Conservation (phyloP, 495 filamentous ascomycete genomes). For the Trichocladium antarcticum region DNA sequence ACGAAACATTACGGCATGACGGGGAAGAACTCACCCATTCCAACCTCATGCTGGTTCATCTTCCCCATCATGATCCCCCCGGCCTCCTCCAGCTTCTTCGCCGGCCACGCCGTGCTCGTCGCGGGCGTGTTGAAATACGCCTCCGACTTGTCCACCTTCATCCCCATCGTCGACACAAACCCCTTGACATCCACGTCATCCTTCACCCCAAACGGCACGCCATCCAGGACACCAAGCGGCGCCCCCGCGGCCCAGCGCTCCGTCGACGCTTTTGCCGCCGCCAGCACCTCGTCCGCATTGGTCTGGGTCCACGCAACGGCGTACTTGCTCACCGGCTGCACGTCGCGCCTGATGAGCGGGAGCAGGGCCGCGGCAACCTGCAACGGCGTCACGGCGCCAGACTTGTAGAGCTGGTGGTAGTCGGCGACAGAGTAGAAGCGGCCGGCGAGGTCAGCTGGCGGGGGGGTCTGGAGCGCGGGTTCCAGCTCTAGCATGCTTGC, state of each 20-base stretch:
- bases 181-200: slow-evolving; percentile 73
- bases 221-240: slow-evolving; percentile 60
- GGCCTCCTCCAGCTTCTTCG: slow-evolving; percentile 60
- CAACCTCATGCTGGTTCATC: slow-evolving; percentile 85
- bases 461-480: slow-evolving; percentile 25
- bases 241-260: slow-evolving; percentile 54
- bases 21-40: slow-evolving; percentile 27
- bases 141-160: slow-evolving; percentile 28
- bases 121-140: slow-evolving; percentile 26
- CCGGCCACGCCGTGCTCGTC: slow-evolving; percentile 51
- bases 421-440: slow-evolving; percentile 62
- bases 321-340: slow-evolving; percentile 44
- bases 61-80: slow-evolving; percentile 80
- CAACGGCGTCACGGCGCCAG: slow-evolving; percentile 57
- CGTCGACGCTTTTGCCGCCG: slow-evolving; percentile 60
- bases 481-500: slow-evolving; percentile 21
- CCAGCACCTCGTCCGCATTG: slow-evolving; percentile 47
- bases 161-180: slow-evolving; percentile 53
- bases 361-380: slow-evolving; percentile 60
- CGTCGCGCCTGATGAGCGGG: slow-evolving; percentile 53
- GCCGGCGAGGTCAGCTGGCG: slow-evolving; percentile 28
- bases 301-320: slow-evolving; percentile 54
- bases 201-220: slow-evolving; percentile 77
- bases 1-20: background rate
- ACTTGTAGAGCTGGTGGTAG: slow-evolving; percentile 61